Evolutionary conservation across 208 protist species (phyloP).

Genomic region (Leptomonas pyrrhocoris): DNA sequence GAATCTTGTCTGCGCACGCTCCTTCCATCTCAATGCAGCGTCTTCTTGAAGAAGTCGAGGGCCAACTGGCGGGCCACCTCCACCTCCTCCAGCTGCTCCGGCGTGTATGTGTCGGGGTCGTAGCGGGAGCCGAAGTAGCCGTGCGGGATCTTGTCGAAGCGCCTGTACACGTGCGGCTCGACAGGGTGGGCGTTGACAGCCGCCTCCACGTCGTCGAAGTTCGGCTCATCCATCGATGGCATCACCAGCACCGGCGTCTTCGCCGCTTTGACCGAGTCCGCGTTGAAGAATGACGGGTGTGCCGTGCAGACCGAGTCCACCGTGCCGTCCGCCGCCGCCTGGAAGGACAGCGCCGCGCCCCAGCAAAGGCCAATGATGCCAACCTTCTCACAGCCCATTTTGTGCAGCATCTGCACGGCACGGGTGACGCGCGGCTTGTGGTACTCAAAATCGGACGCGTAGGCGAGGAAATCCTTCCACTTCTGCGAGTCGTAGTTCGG

Average conservation of each 20-base stretch:
- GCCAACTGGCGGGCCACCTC: conserved; percentile 25
- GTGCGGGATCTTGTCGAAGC: conserved; percentile 44
- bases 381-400: conserved; percentile 48
- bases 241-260: conserved; percentile 45
- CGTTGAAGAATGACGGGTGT: conserved; percentile 45
- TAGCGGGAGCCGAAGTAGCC: conserved; percentile 60
- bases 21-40: too few relatives aligned
- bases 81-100: conserved; percentile 31
- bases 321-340: conserved; percentile 22
- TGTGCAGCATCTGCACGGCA: conserved; percentile 41
- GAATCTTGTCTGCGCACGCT: too few relatives aligned
- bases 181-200: conserved; percentile 33
- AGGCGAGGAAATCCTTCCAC: conserved; percentile 33
- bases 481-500: conserved; percentile 34
- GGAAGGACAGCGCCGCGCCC: conserved; percentile 40
- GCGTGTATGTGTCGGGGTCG: conserved; percentile 37
- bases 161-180: conserved; percentile 40
- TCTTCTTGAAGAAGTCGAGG: conserved; percentile 42
- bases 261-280: conserved; percentile 9
- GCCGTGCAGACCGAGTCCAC: conserved; percentile 39
- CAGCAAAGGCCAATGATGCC: conserved; percentile 64
- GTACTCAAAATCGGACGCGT: conserved; percentile 19
- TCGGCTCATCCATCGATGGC: too few relatives aligned
- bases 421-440: conserved; percentile 29
- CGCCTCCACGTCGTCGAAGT: conserved; percentile 62